Percentiles rank a stretch among this genome's conserved stretches.
These are phyloP conservation scores for Globisporangium paddicum DNA, from an alignment of 352 stramenopile species.

Conservation along the genomic window DNA sequence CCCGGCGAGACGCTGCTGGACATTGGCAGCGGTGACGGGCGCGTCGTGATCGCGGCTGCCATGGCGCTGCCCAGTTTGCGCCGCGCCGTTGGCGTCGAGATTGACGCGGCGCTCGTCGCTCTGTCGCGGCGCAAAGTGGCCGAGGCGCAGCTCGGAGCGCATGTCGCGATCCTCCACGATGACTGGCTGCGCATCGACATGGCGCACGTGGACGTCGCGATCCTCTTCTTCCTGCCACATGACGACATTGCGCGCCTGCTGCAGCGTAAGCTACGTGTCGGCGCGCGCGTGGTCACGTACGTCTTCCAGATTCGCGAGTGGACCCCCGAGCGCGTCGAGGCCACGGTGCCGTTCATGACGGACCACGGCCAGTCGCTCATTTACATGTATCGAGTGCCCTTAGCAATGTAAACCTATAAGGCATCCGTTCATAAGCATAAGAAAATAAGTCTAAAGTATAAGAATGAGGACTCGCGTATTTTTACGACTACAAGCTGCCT, in stretches of 20 bases:
- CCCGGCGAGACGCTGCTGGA: conserved; percentile 47
- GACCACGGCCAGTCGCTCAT: conserved; percentile 36
- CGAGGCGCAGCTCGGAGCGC: conserved; percentile 9
- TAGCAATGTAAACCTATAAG: not conserved
- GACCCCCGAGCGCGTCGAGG: conserved; percentile 27
- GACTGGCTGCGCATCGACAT: conserved; percentile 56
- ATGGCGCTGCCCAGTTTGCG: conserved; percentile 17
- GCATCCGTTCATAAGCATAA: too few relatives aligned
- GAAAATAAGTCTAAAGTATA: not conserved
- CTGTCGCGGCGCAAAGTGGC: conserved; percentile 28
- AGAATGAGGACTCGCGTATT: not conserved
- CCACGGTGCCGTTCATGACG: conserved; percentile 63
- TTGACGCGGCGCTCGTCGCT: conserved; percentile 46
- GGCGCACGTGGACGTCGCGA: conserved; percentile 35
- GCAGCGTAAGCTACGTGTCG: conserved; percentile 27
- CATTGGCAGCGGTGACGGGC: conserved; percentile 61
- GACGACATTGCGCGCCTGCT: conserved; percentile 32
- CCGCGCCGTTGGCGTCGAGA: conserved; percentile 40
- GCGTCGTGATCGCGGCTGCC: conserved; percentile 42
- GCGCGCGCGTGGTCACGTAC: conserved; percentile 56
- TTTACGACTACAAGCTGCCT: not conserved
- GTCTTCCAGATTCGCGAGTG: conserved; percentile 64
- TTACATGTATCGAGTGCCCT: conserved; percentile 41
- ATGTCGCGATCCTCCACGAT: conserved; percentile 34
- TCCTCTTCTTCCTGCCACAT: conserved; percentile 68